Evolutionary conservation across 331 rosid species (phyloP).

Genomic region (Quercus phellos): DNA sequence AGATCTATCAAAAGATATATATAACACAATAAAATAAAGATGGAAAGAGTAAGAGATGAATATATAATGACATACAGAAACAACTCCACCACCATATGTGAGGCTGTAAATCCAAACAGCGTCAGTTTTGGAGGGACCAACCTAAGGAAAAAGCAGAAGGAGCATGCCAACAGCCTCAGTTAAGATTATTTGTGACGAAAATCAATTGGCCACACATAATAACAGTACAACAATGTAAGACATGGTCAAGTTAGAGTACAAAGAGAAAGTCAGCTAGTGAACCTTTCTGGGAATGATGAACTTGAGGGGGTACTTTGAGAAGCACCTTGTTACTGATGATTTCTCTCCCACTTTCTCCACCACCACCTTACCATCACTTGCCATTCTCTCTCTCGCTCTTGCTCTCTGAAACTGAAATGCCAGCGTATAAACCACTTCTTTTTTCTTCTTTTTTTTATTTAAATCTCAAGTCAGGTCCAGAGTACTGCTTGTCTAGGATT

Average conservation of each 20-base stretch:
- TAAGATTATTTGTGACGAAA: conserved; percentile 2
- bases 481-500: not conserved
- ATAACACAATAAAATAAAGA: not conserved
- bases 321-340: conserved; percentile 60
- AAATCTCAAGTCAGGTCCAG: not conserved
- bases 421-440: not conserved
- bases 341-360: conserved; percentile 76
- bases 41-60: not conserved
- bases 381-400: conserved; percentile 25
- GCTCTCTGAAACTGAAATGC: not conserved
- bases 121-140: conserved; percentile 71
- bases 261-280: not conserved
- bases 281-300: conserved; percentile 83
- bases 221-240: not conserved
- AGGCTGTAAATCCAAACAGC: conserved; percentile 83
- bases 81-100: conserved; percentile 90
- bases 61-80: conserved; percentile 51
- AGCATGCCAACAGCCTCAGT: conserved; percentile 5
- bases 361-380: conserved; percentile 39
- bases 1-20: not conserved
- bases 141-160: conserved; percentile 36
- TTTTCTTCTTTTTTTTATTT: not conserved
- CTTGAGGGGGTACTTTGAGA: conserved; percentile 83
- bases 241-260: not conserved
- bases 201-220: not conserved